Conservation (phyloP, 2,329 filamentous ascomycete species). For the Kalmusia sp. region DNA sequence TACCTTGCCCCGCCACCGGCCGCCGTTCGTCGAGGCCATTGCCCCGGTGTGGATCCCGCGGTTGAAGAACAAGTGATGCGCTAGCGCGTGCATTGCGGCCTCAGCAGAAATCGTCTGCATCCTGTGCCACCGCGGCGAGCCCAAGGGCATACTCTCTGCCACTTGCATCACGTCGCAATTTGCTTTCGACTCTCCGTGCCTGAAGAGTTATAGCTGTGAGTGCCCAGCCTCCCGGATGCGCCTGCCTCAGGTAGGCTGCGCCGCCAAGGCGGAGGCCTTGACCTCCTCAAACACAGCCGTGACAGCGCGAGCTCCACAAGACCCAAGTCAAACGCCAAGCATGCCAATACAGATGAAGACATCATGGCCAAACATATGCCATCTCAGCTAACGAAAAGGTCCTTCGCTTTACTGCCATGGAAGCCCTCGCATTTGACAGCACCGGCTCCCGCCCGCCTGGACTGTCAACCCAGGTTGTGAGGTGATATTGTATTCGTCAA, state of each 20-base stretch:
- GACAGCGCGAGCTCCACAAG: conserved; percentile 15
- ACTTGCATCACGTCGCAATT: conserved; percentile 5
- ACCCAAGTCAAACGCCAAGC: conserved; percentile 20
- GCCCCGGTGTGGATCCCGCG: neutral
- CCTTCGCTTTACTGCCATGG: neutral
- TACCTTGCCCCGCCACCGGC: conserved; percentile 4
- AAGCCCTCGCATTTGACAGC: neutral
- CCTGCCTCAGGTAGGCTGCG: conserved; percentile 10
- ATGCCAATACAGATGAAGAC: conserved; percentile 19
- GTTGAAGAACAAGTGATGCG: neutral
- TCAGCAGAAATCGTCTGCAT: neutral
- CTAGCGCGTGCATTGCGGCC: neutral
- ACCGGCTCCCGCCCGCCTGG: neutral
- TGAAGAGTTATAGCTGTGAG: neutral
- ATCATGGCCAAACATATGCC: conserved; percentile 19
- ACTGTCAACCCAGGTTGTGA: neutral
- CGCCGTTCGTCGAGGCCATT: neutral
- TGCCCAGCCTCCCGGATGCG: conserved; percentile 3
- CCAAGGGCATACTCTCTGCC: neutral
- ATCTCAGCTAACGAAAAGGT: neutral
- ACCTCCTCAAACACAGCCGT: conserved; percentile 22
- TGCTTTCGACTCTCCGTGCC: conserved; percentile 7
- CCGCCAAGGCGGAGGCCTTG: conserved; percentile 10
- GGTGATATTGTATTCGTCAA: neutral
- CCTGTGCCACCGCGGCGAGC: conserved; percentile 2